Percentiles rank a stretch among this genome's conserved stretches.
phyloP scores from a whole-genome alignment of 441 rosid genomes.

The Brassica hybrid region DNA sequence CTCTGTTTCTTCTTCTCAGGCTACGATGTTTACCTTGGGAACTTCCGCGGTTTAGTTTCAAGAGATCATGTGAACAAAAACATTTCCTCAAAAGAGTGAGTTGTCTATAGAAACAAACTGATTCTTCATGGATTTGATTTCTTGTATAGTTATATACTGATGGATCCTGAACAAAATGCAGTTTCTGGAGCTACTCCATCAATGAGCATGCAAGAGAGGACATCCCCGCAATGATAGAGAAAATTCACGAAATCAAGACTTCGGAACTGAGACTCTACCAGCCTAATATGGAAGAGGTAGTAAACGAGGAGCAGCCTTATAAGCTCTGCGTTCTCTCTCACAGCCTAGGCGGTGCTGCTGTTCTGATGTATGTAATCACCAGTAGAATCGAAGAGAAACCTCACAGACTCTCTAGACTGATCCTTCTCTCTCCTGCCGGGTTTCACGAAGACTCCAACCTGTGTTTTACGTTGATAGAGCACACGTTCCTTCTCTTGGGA shows the following conservation, averaged over 20 bases:
- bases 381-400: slow-evolving; percentile 73
- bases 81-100: slow-evolving; percentile 78
- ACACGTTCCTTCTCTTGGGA: slow-evolving; percentile 54
- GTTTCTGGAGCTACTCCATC: slow-evolving; percentile 91
- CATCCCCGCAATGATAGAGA: slow-evolving; percentile 89
- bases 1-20: slow-evolving; percentile 50
- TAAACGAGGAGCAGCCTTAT: slow-evolving; percentile 53
- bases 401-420: slow-evolving; percentile 77
- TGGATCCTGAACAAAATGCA: slow-evolving; percentile 40
- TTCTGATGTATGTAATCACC: slow-evolving; percentile 77
- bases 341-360: slow-evolving; percentile 51
- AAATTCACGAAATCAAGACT: slow-evolving; percentile 83
- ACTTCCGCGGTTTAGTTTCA: slow-evolving; percentile 89
- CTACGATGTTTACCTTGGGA: slow-evolving; percentile 90
- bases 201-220: slow-evolving; percentile 94
- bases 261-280: slow-evolving; percentile 71
- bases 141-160: slow-evolving; percentile 5
- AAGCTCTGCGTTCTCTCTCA: background rate
- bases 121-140: background rate
- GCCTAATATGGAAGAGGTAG: slow-evolving; percentile 61
- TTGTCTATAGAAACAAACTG: slow-evolving; percentile 6
- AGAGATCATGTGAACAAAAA: slow-evolving; percentile 89
- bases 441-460: slow-evolving; percentile 82
- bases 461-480: slow-evolving; percentile 57
- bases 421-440: slow-evolving; percentile 90